These are phyloP conservation scores for Tolypocladium amazonense DNA, from an alignment of 2,329 filamentous ascomycete genomes.

Conservation along the genomic window DNA sequence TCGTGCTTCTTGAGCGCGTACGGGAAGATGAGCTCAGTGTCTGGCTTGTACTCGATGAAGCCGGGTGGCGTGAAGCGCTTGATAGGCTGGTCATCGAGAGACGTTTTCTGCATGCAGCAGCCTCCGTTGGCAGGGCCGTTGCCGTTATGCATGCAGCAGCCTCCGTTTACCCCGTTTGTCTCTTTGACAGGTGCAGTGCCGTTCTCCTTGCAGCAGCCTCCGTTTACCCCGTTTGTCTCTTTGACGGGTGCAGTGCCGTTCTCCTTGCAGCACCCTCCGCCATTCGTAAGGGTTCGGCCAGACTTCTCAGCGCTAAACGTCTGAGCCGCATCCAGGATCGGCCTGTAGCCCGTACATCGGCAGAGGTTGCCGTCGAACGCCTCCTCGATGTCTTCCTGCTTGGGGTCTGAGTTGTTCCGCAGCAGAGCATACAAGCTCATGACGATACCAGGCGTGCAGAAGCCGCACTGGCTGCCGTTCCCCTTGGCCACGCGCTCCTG, in stretches of 20 bases:
- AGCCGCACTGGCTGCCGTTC: conserved; percentile 87
- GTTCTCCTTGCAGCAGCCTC: conserved; percentile 54
- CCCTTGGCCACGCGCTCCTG: conserved; percentile 86
- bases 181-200: not conserved
- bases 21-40: conserved; percentile 93
- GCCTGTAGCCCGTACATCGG: conserved; percentile 87
- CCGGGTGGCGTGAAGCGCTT: conserved; percentile 74
- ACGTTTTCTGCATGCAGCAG: conserved; percentile 59
- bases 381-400: conserved; percentile 80
- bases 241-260: not conserved
- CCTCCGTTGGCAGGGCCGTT: conserved; percentile 28
- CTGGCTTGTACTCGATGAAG: conserved; percentile 88
- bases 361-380: conserved; percentile 96
- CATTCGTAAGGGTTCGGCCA: not conserved
- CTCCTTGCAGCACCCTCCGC: conserved; percentile 1
- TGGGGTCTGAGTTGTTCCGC: conserved; percentile 69
- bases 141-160: conserved; percentile 64
- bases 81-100: conserved; percentile 40
- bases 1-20: conserved; percentile 74
- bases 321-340: conserved; percentile 88
- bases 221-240: conserved; percentile 6
- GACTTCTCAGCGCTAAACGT: conserved; percentile 58
- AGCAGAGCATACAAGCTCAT: conserved; percentile 95
- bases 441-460: conserved; percentile 95
- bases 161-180: conserved; percentile 19